A percentile compares a stretch with the other conserved stretches of the same genome.
phyloP scores from a whole-genome alignment of 2,329 filamentous ascomycete genomes.

The Trichoderma brevicompactum region DNA sequence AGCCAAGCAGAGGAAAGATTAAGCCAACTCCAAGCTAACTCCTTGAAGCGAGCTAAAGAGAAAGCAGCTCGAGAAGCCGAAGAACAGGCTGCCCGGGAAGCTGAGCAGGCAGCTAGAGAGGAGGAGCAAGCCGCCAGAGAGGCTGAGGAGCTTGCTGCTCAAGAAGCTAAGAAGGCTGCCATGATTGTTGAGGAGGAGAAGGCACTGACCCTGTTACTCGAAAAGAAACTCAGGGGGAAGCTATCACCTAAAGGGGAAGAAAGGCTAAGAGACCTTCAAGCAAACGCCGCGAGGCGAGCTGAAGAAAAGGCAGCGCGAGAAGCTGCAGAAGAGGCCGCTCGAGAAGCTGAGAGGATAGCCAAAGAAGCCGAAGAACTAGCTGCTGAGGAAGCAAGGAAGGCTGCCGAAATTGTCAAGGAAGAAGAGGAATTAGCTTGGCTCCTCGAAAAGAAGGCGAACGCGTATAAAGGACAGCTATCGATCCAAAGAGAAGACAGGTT shows the following conservation, averaged over 20 bases:
- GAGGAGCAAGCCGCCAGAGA: constrained; percentile 32
- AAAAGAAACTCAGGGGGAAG: constrained; percentile 52
- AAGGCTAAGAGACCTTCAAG: constrained; percentile 3
- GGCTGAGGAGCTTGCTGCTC: constrained; percentile 15
- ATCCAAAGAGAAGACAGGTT: constrained; percentile 41
- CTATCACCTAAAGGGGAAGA: constrained; percentile 27
- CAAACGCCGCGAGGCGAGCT: constrained; percentile 5
- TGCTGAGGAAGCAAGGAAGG: constrained; percentile 32
- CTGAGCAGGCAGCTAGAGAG: constrained; percentile 35
- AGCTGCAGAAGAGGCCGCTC: constrained; percentile 34
- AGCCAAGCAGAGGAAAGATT: constrained; percentile 54
- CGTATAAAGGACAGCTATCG: constrained; percentile 36
- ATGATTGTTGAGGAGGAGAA: constrained; percentile 40
- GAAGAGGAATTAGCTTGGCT: constrained; percentile 35
- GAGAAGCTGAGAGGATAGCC: constrained; percentile 33
- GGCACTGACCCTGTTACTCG: constrained; percentile 48
- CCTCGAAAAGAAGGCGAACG: constrained; percentile 44
- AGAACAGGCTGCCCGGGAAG: constrained; percentile 39
- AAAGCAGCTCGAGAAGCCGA: constrained; percentile 38
- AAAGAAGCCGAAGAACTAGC: constrained; percentile 32
- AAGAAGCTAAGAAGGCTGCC: constrained; percentile 30
- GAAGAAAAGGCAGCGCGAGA: constrained; percentile 35
- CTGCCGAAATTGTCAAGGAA: constrained; percentile 29
- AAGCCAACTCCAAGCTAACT: constrained; percentile 44
- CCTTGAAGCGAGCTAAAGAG: constrained; percentile 46